Evolutionary conservation across 2,329 filamentous ascomycete genomes (phyloP).

Genomic region (Ophiostoma piceae): DNA sequence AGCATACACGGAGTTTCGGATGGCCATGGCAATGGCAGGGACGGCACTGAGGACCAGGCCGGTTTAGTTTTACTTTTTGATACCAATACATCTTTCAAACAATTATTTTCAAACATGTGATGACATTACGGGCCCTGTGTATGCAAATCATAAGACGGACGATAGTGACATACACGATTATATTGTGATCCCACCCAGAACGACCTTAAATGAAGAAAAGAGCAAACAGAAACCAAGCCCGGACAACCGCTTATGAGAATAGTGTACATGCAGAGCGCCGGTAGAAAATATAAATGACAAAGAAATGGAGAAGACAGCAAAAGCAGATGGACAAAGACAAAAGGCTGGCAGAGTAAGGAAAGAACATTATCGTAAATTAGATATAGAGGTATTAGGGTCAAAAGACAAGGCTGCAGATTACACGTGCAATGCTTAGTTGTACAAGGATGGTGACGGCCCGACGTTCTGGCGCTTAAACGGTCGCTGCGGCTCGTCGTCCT

Average conservation of each 20-base stretch:
- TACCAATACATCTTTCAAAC: not conserved
- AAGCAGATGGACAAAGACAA: not conserved
- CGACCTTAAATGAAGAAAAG: not conserved
- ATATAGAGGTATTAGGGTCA: not conserved
- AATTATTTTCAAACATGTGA: not conserved
- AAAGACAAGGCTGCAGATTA: not conserved
- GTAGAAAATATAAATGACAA: not conserved
- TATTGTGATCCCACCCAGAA: not conserved
- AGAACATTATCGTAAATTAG: not conserved
- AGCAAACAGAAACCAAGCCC: conserved; percentile 4
- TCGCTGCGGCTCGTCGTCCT: conserved; percentile 36
- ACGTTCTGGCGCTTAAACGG: conserved; percentile 44
- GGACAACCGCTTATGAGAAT: conserved; percentile 3
- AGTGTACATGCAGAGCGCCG: conserved; percentile 4
- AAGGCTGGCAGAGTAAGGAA: not conserved
- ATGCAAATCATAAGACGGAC: not conserved
- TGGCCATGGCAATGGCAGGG: not conserved
- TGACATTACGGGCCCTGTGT: too few relatives aligned
- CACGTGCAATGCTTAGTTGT: not conserved
- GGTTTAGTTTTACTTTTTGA: not conserved
- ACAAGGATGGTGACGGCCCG: not conserved
- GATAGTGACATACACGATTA: not conserved
- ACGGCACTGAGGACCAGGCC: not conserved
- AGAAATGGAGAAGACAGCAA: not conserved
- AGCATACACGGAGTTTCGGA: conserved; percentile 11